Evolutionary conservation across 176 grass and related monocot genomes (phyloP).

Genomic region (Leersia perrieri): DNA sequence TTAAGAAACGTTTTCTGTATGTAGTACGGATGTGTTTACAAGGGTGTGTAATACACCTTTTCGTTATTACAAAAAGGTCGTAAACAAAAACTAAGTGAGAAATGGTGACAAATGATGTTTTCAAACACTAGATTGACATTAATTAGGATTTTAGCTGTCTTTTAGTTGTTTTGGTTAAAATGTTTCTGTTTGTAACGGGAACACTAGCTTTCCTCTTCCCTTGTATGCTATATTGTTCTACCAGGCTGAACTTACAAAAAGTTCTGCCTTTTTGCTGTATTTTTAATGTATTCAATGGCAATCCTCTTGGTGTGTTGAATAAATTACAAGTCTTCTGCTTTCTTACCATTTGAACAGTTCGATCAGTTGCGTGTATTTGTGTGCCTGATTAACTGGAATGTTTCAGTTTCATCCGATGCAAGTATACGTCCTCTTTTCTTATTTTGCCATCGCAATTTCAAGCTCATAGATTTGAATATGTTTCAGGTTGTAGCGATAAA

Average conservation of each 20-base stretch:
- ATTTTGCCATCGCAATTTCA: background rate
- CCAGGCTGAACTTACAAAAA: background rate
- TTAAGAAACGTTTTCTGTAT: background rate
- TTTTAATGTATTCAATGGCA: background rate
- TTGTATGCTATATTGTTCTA: background rate
- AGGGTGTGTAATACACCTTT: background rate
- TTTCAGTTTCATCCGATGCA: background rate
- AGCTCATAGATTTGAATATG: background rate
- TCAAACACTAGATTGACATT: background rate
- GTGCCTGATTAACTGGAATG: background rate
- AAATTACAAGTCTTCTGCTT: background rate
- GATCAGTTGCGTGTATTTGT: background rate
- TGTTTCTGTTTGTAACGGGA: background rate
- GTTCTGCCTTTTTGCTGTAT: background rate
- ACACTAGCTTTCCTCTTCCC: background rate
- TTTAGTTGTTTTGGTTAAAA: background rate
- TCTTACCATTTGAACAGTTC: background rate
- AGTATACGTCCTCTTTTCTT: conserved; percentile 8
- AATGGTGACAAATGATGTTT: background rate
- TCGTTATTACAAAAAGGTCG: background rate
- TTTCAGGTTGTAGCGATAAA: conserved; percentile 67
- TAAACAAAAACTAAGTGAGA: background rate
- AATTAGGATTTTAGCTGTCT: background rate
- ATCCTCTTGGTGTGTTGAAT: background rate
- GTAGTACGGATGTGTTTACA: background rate